Base-by-base conservation (phyloP, 805 yeast species). In the Zygosaccharomyces lentus region DNA sequence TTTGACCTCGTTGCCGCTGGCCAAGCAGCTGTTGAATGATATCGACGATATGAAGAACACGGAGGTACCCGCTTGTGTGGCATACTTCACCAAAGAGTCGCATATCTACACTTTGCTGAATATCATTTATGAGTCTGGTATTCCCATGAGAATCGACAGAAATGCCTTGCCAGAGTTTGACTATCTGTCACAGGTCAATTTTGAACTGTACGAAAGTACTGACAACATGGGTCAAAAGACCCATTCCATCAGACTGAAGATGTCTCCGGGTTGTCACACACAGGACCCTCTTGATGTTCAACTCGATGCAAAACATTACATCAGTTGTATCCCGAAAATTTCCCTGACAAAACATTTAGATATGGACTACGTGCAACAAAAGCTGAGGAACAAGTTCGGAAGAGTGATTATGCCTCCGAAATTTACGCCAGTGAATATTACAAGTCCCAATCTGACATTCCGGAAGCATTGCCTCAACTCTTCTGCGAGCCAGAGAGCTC, bases 201-300 rank as follows among this genome's bases (percentile, higher is more conserved):
- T 93, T 69, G 99, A 93, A 65, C 69, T 93, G 23, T 93, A 89
- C 65, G 98, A 93, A 65, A 77, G 81, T 34, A 81, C 80, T 25
- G 93, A 86, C 53, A 75, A 78, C 29, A 71, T 76, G 30, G 82
- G 84, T 7, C 81, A 80, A 43, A 87, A 87, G 66, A 84, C 86
- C 58, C 96, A 91, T 64, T 84, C 96, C 4, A 84, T 93, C 46
- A 77, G 98, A 59, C 75, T 93, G 50, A 84, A 91, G n/a, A 74
- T 93, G 56, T 86, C 96, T 4, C 98, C 99, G 1, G 99, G 99
- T 16, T 93, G 99, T 67, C 97, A 93, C 68, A 90, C 98, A 0
- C 96, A 89, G 59, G 96, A 91, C 66, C 99, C 99, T 23, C 74
- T 93, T 53, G 99, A 93, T 68, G 96, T 95, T 37, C 96, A 91